Percentiles rank a stretch among this genome's conserved stretches.
Conservation (phyloP, 169 alveolate genomes). For the Babesia bovis region DNA sequence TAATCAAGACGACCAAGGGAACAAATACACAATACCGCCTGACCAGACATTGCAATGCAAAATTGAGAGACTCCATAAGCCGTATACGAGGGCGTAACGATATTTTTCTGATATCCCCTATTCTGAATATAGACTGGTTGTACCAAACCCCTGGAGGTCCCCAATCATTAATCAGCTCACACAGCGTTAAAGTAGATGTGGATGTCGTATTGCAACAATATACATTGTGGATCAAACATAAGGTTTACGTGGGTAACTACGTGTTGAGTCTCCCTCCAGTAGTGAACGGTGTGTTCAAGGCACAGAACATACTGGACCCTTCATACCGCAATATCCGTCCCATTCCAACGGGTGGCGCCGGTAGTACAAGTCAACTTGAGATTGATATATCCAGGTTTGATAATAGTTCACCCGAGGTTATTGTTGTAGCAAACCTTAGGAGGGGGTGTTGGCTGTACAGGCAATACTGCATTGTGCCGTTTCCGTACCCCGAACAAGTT, state of each 20-base stretch:
- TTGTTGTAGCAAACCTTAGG: conserved; percentile 2
- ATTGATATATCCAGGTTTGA: neutral
- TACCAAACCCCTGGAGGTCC: neutral
- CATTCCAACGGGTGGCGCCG: neutral
- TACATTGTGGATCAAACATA: neutral
- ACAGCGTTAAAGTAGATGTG: neutral
- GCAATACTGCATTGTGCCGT: neutral
- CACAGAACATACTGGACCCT: neutral
- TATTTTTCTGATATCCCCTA: neutral
- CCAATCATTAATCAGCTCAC: neutral
- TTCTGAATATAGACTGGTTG: neutral
- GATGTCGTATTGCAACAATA: neutral
- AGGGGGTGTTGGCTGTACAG: conserved; percentile 9
- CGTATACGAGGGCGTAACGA: neutral
- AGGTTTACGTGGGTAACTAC: neutral
- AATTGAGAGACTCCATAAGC: neutral
- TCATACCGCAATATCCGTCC: neutral
- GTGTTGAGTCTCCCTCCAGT: neutral
- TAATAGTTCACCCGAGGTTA: neutral
- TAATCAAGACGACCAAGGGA: neutral
- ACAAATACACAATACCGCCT: neutral
- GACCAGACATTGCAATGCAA: neutral
- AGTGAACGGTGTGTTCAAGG: neutral
- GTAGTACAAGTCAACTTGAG: neutral
- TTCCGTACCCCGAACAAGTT: neutral